Base-by-base conservation (phyloP, 805 yeast species). In the Lachancea dasiensis region DNA sequence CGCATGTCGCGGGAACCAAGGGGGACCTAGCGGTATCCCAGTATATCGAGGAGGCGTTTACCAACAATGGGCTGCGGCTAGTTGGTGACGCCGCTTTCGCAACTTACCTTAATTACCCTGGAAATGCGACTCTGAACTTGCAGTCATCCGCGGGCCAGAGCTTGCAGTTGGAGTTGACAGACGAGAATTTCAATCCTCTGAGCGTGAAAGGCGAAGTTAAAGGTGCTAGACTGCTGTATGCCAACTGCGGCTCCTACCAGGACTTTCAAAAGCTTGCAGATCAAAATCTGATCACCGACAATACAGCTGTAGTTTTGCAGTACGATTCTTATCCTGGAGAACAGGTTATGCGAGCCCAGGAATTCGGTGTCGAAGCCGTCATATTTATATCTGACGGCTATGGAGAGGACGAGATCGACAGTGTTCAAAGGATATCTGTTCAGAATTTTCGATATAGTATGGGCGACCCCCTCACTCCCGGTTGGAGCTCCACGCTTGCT, bases 1-100 rank as follows among this genome's bases (percentile, higher is more conserved):
- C 95, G 3, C 97, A 87, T 56, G 61, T 81, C 46, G 77, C 96
- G 0, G 97, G 97, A 3, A 81, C 97, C 2, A 73, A 77, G 11
- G 97, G 95, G 14, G 96, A 86, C 57, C 60, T 77, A 42, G 72
- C 90, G 0, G 61, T 87, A 25, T 79, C 86, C 2, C 68, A 72
- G 41, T 86, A 80, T 54, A 66, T 89, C 11, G 68, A 75, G 43
- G 72, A 72, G 17, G 73, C 74, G 34, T 75, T 83, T 60, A 55
- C 60, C 16, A 70, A 75, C 36, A 75, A 78, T 45, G 83, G 84
- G 2, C 44, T 87, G 15, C 61, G 64, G 20, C 42, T 60, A 2
- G 69, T 75, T 4, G 51, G 44, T 11, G 55, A 56, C 33, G 38
- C 49, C 6, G 78, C 75, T 29, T 70, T 75, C 32, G 63, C 67